A percentile compares a stretch with the other conserved stretches of the same genome.
Evolutionary conservation across 768 basidiomycete genomes (phyloP).

Genomic region (Kwoniella newhampshirensis): DNA sequence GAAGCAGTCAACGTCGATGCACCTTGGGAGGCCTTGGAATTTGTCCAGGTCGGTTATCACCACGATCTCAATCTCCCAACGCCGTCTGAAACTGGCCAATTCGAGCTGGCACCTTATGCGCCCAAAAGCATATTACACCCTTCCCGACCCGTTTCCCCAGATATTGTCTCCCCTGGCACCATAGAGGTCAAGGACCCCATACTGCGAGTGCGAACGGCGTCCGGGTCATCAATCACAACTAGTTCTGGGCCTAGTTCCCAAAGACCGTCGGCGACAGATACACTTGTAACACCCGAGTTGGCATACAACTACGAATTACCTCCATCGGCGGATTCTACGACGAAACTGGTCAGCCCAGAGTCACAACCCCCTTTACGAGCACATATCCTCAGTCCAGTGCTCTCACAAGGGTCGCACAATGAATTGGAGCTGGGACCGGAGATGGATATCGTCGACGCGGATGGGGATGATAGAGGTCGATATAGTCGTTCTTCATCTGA

Average conservation of each 20-base stretch:
- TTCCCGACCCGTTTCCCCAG: conserved; percentile 20
- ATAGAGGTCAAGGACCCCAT: conserved; percentile 16
- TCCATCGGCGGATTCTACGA: conserved; percentile 8
- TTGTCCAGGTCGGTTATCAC: conserved; percentile 31
- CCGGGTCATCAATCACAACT: not conserved
- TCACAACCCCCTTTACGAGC: conserved; percentile 10
- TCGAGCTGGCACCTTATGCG: conserved; percentile 9
- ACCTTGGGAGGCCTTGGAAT: conserved; percentile 46
- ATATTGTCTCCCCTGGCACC: conserved; percentile 7
- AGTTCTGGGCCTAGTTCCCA: conserved; percentile 2
- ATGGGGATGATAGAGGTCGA: not conserved
- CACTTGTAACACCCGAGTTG: conserved; percentile 18
- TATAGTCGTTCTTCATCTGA: not conserved
- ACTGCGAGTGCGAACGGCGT: too few species aligned
- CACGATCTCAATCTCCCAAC: not conserved
- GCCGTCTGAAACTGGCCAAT: conserved; percentile 1
- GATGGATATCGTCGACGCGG: not conserved
- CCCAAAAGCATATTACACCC: conserved; percentile 10
- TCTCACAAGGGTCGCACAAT: conserved; percentile 18
- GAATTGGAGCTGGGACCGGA: not conserved
- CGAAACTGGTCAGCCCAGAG: conserved; percentile 6
- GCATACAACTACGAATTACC: conserved; percentile 10
- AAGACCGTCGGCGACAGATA: conserved; percentile 12
- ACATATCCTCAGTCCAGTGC: conserved; percentile 16
- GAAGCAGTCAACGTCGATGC: conserved; percentile 27